A percentile compares a stretch with the other conserved stretches of the same genome.
Conservation (phyloP, 257 asterid species). For the Pogostemon cablin region DNA sequence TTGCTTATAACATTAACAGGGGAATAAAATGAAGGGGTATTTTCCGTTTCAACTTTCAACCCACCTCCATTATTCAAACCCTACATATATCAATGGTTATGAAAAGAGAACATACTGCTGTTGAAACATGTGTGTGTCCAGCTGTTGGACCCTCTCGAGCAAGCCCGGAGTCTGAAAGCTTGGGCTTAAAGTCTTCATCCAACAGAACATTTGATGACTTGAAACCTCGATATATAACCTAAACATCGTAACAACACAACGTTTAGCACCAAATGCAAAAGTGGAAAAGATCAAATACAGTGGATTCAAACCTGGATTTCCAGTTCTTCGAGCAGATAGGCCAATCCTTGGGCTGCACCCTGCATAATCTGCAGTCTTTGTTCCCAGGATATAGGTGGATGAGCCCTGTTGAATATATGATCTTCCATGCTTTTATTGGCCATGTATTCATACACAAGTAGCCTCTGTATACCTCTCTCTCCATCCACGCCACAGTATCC, state of each 20-base stretch:
- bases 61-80: background rate
- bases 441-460: slow-evolving; percentile 89
- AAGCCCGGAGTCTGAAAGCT: slow-evolving; percentile 88
- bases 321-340: slow-evolving; percentile 81
- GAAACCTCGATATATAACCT: slow-evolving; percentile 91
- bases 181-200: slow-evolving; percentile 68
- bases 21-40: too few species aligned
- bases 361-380: slow-evolving; percentile 64
- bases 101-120: slow-evolving; percentile 57
- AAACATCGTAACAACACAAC: slow-evolving; percentile 14
- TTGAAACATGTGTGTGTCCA: slow-evolving; percentile 72
- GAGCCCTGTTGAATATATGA: slow-evolving; percentile 65
- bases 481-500: slow-evolving; percentile 89
- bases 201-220: slow-evolving; percentile 76
- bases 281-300: too few species aligned
- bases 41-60: too few species aligned
- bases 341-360: slow-evolving; percentile 83
- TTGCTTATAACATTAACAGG: background rate
- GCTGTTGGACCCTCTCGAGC: slow-evolving; percentile 89
- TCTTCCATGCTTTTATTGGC: slow-evolving; percentile 78
- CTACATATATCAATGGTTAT: slow-evolving; percentile 5
- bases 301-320: slow-evolving; percentile 68
- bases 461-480: slow-evolving; percentile 87
- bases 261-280: background rate
- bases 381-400: slow-evolving; percentile 66